Base-by-base conservation (phyloP, 2,329 filamentous ascomycete genomes). In the Sphaerostilbella broomeana region DNA sequence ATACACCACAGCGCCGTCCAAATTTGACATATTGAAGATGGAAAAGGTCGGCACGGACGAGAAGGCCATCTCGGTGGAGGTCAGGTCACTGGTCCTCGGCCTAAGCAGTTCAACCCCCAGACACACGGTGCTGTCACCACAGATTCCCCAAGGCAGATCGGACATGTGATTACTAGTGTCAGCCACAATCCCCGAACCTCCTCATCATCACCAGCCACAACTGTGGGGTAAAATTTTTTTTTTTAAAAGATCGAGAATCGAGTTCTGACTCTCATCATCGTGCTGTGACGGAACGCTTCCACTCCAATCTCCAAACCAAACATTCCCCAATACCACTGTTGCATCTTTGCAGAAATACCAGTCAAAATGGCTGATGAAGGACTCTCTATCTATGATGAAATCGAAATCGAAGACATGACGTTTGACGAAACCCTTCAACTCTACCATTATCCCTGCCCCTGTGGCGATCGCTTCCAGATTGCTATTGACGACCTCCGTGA, bases 321-420 rank as follows among this genome's bases (percentile, higher is more conserved):
- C 19, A 42, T 30, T 11, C 22, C 22, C 6, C n/a, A 26, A 5
- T 17, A 16, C n/a, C n/a, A n/a, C n/a, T n/a, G n/a, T n/a, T 17
- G n/a, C 19, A n/a, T 17, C 6, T 18, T 29, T 5, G n/a, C n/a
- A 16, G 20, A 5, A 20, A n/a, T 13, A 30, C 21, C 20, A 17
- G 19, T 30, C 40, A 66, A 50, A 41, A 81, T 81, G 77, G 71
- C 78, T 24, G 79, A 81, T 58, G 75, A 82, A 48, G 67, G 68
- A 22, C 63, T 83, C 42, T 79, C 83, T 51, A 86, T 95, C 60
- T 97, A 95, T 70, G 90, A 97, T 58, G 90, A 95, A 65, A 90
- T 97, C 64, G 90, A 97, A 62, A 95, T 97, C 68, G 90, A 97
- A 63, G 92, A 98, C 65, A 94, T 95, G 88, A 92, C 85, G 55